A percentile compares a stretch with the other conserved stretches of the same genome.
Evolutionary conservation across 2,329 filamentous ascomycete genomes (phyloP).

Genomic region (Exserohilum turcica): DNA sequence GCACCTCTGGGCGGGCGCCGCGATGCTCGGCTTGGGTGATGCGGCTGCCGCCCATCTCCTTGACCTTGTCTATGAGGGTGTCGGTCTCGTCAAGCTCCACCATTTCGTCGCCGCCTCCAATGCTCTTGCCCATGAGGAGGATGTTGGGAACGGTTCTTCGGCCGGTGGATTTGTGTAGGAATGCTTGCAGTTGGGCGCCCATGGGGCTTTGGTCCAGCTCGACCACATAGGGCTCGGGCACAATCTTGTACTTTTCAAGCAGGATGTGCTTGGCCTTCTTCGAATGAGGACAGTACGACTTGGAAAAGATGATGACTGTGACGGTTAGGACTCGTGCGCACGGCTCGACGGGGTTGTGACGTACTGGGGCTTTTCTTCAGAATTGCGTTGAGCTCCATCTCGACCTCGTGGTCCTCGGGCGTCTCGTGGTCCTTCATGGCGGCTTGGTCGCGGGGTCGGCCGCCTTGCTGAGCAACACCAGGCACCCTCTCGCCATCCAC

Average conservation of each 20-base stretch:
- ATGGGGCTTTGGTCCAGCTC: conserved; percentile 85
- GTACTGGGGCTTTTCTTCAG: conserved; percentile 83
- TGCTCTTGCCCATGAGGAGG: conserved; percentile 82
- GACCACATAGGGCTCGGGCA: conserved; percentile 81
- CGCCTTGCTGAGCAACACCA: conserved; percentile 54
- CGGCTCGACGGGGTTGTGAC: conserved; percentile 1
- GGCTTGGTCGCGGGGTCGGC: conserved; percentile 48
- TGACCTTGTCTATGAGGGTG: conserved; percentile 72
- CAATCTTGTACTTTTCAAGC: conserved; percentile 81
- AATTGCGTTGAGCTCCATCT: conserved; percentile 75
- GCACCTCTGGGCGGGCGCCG: conserved; percentile 16
- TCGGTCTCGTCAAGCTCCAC: conserved; percentile 67
- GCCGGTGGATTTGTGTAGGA: conserved; percentile 74
- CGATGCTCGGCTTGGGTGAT: conserved; percentile 48
- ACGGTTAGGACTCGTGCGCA: conserved; percentile 12
- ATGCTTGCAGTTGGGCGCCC: conserved; percentile 72
- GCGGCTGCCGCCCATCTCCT: conserved; percentile 73
- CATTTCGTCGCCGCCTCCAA: conserved; percentile 90
- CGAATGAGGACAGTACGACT: conserved; percentile 88
- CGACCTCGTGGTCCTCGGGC: conserved; percentile 66
- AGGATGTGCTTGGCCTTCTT: conserved; percentile 84
- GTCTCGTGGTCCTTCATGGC: conserved; percentile 55
- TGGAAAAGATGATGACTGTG: conserved; percentile 92
- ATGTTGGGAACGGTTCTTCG: conserved; percentile 90
- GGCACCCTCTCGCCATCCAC: conserved; percentile 48